These are phyloP conservation scores for Sodiomyces alkalinus DNA, from an alignment of 2,329 filamentous ascomycete species.

Conservation along the genomic window DNA sequence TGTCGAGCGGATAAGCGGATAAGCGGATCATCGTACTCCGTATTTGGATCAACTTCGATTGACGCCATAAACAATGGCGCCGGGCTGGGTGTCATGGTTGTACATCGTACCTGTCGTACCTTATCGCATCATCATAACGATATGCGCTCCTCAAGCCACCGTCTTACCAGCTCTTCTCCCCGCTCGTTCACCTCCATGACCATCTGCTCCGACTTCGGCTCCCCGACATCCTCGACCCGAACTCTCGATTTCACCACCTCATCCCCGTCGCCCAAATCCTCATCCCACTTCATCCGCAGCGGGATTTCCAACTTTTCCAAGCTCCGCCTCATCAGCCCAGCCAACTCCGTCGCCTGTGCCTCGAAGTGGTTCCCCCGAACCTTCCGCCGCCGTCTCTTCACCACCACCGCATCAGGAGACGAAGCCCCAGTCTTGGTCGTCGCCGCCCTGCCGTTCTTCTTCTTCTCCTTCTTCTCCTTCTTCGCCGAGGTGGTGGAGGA, in stretches of 20 bases:
- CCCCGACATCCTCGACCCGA: slow-evolving; percentile 20
- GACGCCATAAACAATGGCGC: too few species aligned
- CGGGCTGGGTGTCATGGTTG: too few species aligned
- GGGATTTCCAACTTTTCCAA: slow-evolving; percentile 29
- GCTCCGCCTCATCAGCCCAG: slow-evolving; percentile 30
- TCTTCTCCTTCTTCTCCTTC: slow-evolving; percentile 2
- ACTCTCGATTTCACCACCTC: slow-evolving; percentile 22
- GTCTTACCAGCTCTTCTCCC: slow-evolving; percentile 12
- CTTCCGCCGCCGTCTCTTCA: slow-evolving; percentile 5
- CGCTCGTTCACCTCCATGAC: slow-evolving; percentile 12
- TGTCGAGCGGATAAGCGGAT: too few species aligned
- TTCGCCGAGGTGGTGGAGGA: too few species aligned
- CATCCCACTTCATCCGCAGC: slow-evolving; percentile 25
- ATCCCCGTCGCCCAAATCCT: slow-evolving; percentile 17
- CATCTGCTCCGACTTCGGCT: slow-evolving; percentile 9
- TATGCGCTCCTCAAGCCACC: slow-evolving; percentile 15
- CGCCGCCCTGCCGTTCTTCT: slow-evolving; percentile 8
- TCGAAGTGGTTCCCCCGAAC: slow-evolving; percentile 25
- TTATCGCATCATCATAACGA: too few species aligned
- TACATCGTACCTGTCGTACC: too few species aligned
- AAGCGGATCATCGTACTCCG: too few species aligned
- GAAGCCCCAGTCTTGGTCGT: slow-evolving; percentile 7
- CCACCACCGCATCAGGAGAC: too few species aligned
- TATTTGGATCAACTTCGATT: too few species aligned
- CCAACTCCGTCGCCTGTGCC: slow-evolving; percentile 31